Evolutionary conservation across 2,329 filamentous ascomycete species (phyloP).

Genomic region (Eutypa lata): DNA sequence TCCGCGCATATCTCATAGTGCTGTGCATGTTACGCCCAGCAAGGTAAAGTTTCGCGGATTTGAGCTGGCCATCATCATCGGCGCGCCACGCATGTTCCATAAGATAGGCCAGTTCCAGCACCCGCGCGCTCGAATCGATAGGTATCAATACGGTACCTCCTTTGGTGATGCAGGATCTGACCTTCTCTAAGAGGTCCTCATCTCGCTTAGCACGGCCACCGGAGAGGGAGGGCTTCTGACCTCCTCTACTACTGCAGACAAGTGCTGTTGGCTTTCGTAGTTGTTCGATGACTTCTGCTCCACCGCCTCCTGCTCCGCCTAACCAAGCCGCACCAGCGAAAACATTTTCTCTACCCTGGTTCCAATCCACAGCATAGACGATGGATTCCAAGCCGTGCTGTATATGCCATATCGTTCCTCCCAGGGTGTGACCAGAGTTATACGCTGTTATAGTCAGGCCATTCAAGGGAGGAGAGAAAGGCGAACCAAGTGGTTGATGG

Average conservation of each 20-base stretch:
- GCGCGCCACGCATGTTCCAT: conserved; percentile 88
- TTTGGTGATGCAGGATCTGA: conserved; percentile 72
- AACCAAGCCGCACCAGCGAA: conserved; percentile 92
- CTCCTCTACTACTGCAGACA: conserved; percentile 84
- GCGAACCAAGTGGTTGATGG: conserved; percentile 81
- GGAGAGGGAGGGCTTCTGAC: conserved; percentile 66
- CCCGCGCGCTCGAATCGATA: conserved; percentile 90
- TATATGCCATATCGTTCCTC: conserved; percentile 98
- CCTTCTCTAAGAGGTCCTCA: conserved; percentile 77
- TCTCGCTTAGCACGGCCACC: conserved; percentile 79
- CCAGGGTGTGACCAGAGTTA: conserved; percentile 91
- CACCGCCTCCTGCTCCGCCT: conserved; percentile 73
- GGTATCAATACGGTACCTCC: conserved; percentile 92
- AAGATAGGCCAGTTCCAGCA: conserved; percentile 87
- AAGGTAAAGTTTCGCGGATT: conserved; percentile 66
- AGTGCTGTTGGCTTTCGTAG: conserved; percentile 89
- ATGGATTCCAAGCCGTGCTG: conserved; percentile 96
- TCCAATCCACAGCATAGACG: conserved; percentile 97
- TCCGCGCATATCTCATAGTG: conserved; percentile 85
- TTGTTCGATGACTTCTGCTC: conserved; percentile 89
- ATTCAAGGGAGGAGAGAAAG: conserved; percentile 84
- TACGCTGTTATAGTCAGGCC: conserved; percentile 95
- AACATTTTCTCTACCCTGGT: conserved; percentile 94
- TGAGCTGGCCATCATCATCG: conserved; percentile 54
- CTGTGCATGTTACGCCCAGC: conserved; percentile 84